A percentile compares a stretch with the other conserved stretches of the same genome.
Evolutionary conservation across 1,284 basidiomycete species (phyloP).

Genomic region (Ustilago cynodontis): DNA sequence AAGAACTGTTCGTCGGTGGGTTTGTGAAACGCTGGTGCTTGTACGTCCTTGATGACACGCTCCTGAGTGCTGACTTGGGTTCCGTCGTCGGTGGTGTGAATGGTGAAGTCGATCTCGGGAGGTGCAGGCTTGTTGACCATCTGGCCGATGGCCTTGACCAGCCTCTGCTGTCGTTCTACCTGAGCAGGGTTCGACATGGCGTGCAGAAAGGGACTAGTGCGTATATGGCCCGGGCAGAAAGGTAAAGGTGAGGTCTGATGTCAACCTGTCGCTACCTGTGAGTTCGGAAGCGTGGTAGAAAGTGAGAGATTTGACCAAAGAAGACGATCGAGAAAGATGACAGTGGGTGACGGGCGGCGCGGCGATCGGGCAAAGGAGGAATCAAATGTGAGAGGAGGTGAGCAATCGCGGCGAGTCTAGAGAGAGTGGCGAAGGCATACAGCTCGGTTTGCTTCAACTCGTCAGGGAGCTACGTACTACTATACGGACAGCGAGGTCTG

Average conservation of each 20-base stretch:
- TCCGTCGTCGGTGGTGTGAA: constrained; percentile 71
- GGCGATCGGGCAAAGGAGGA: too few relatives aligned
- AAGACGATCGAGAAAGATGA: background rate
- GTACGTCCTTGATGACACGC: constrained; percentile 71
- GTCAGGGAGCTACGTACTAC: background rate
- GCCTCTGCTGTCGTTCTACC: constrained; percentile 50
- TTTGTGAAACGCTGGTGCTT: constrained; percentile 81
- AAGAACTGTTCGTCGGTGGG: constrained; percentile 92
- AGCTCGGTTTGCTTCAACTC: background rate
- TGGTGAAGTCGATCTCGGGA: constrained; percentile 71
- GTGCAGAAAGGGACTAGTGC: background rate
- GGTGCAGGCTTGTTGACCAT: constrained; percentile 63
- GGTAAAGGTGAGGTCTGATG: background rate
- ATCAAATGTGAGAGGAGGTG: too few relatives aligned
- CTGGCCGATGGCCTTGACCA: constrained; percentile 62
- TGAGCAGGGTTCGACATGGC: constrained; percentile 28
- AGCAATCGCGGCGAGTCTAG: background rate
- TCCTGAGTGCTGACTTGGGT: constrained; percentile 71
- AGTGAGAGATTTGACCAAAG: background rate
- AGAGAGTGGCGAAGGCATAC: background rate
- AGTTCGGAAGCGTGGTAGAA: background rate
- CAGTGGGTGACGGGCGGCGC: background rate
- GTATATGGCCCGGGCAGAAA: background rate
- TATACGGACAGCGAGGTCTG: background rate
- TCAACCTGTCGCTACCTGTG: background rate